phyloP scores from a whole-genome alignment of 2,329 filamentous ascomycete species.

The Blastomyces emzantsi region DNA sequence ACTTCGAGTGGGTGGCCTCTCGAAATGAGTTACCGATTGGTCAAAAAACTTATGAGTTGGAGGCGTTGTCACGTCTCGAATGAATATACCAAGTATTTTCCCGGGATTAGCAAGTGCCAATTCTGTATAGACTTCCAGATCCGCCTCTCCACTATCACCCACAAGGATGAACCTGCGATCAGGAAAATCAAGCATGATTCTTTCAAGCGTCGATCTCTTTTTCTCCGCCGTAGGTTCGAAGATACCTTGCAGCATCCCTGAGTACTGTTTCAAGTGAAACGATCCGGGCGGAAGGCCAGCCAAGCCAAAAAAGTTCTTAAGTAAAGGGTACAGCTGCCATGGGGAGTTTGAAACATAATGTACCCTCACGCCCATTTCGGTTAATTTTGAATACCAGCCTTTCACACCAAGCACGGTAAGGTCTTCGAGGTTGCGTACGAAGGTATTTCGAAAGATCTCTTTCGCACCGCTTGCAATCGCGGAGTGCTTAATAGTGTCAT shows the following conservation, averaged over 20 bases:
- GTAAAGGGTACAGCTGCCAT: conserved; percentile 90
- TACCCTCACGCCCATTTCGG: conserved; percentile 71
- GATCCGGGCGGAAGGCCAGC: conserved; percentile 78
- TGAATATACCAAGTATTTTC: conserved; percentile 78
- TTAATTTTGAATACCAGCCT: conserved; percentile 78
- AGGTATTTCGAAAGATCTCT: conserved; percentile 94
- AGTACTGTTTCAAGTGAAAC: conserved; percentile 92
- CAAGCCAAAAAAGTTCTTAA: conserved; percentile 74
- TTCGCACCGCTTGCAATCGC: conserved; percentile 79
- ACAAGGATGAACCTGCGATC: conserved; percentile 81
- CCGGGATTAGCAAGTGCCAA: conserved; percentile 77
- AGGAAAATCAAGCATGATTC: conserved; percentile 81
- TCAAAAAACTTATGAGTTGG: conserved; percentile 71
- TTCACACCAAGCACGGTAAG: conserved; percentile 77
- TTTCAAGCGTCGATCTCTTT: conserved; percentile 80
- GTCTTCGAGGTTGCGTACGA: conserved; percentile 74
- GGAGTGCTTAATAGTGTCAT: conserved; percentile 94
- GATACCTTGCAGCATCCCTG: conserved; percentile 93
- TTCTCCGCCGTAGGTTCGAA: conserved; percentile 95
- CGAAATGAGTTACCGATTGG: conserved; percentile 40
- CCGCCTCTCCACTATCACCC: conserved; percentile 92
- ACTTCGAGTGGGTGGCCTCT: conserved; percentile 19
- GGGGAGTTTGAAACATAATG: conserved; percentile 99
- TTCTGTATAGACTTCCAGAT: conserved; percentile 94
- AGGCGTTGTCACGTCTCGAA: conserved; percentile 85